Conservation (phyloP, 441 rosid species). For the Euphorbia celastroides region DNA sequence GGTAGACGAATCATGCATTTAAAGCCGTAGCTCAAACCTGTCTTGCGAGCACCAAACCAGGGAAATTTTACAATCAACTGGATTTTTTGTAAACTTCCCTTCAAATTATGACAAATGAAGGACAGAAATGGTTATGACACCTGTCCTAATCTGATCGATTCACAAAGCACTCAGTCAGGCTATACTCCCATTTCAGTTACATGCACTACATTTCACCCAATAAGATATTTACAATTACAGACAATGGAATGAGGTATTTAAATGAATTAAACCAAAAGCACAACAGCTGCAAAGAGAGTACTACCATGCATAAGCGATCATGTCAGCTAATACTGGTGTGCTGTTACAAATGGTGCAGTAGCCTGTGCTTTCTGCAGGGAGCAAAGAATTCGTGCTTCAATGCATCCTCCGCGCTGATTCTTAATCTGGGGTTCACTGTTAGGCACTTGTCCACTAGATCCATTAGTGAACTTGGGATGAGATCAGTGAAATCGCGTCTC, state of each 20-base stretch:
- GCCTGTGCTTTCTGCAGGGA: slow-evolving; percentile 53
- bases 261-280: slow-evolving; percentile 9
- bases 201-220: neutral
- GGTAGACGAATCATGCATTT: neutral
- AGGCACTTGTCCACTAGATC: slow-evolving; percentile 88
- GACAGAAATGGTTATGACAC: too few relatives aligned
- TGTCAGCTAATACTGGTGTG: slow-evolving; percentile 1
- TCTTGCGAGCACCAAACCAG: too few relatives aligned
- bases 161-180: too few relatives aligned
- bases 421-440: slow-evolving; percentile 75
- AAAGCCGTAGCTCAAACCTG: too few relatives aligned
- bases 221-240: slow-evolving; percentile 3
- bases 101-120: too few relatives aligned
- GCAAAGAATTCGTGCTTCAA: slow-evolving; percentile 78
- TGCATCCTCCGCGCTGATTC: slow-evolving; percentile 88
- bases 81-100: too few relatives aligned
- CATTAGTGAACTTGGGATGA: slow-evolving; percentile 53
- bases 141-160: too few relatives aligned
- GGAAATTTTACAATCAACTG: too few relatives aligned
- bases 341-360: slow-evolving; percentile 21
- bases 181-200: slow-evolving; percentile 3
- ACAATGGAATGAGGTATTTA: neutral
- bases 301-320: slow-evolving; percentile 4
- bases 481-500: slow-evolving; percentile 56
- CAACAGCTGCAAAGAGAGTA: neutral